These are phyloP conservation scores for Setaria viridis DNA, from an alignment of 202 grass and related monocot genomes.

Conservation along the genomic window DNA sequence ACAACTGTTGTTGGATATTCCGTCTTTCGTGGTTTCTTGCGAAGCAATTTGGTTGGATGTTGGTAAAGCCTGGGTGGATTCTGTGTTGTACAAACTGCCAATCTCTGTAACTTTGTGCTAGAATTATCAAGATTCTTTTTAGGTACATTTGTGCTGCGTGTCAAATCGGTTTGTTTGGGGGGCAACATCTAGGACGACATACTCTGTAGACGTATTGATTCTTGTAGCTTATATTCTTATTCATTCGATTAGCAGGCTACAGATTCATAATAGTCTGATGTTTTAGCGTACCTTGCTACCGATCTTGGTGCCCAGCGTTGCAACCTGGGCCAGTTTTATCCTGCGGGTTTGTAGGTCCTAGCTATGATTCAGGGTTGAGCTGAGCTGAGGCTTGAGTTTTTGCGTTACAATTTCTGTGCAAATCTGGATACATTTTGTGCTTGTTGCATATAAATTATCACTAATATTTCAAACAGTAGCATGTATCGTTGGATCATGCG, in stretches of 20 bases:
- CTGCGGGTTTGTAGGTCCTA: not conserved
- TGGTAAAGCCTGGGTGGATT: constrained; percentile 8
- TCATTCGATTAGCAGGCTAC: not conserved
- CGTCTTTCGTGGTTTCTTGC: constrained; percentile 6
- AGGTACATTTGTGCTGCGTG: not conserved
- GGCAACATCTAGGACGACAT: not conserved
- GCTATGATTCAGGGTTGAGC: not conserved
- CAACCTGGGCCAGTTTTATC: not conserved
- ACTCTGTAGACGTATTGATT: not conserved
- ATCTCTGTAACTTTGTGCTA: constrained; percentile 11
- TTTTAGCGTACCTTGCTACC: not conserved
- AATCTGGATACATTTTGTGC: not conserved
- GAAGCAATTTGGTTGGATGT: constrained; percentile 40
- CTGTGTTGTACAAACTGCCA: constrained; percentile 38
- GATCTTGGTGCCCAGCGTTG: not conserved
- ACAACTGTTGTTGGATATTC: constrained; percentile 20
- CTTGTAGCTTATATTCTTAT: not conserved
- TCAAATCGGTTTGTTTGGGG: constrained; percentile 7
- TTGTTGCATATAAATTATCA: not conserved
- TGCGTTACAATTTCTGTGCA: not conserved
- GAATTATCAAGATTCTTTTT: constrained; percentile 7
- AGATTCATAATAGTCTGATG: not conserved
- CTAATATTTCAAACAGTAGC: not conserved
- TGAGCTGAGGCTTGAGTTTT: constrained; percentile 1
- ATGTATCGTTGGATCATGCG: not conserved